Conservation (phyloP, 2,329 filamentous ascomycete species). For the Magnaporthales sp. region DNA sequence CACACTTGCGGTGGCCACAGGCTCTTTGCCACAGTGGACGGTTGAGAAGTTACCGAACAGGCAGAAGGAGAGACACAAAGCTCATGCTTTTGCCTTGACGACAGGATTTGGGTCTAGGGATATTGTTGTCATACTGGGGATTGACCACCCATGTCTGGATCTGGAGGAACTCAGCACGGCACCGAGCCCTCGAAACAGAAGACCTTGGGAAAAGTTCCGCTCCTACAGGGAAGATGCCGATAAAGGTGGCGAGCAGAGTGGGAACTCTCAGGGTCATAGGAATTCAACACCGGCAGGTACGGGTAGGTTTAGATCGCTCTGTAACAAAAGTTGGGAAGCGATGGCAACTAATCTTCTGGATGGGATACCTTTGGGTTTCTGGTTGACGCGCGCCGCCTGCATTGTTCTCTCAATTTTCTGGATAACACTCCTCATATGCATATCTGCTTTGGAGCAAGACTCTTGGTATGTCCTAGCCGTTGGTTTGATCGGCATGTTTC, state of each 20-base stretch:
- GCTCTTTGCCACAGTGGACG: constrained; percentile 30
- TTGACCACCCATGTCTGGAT: constrained; percentile 22
- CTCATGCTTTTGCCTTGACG: constrained; percentile 26
- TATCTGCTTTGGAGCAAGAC: constrained; percentile 23
- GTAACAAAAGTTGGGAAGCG: background rate
- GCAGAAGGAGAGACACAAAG: constrained; percentile 16
- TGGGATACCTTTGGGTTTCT: constrained; percentile 8
- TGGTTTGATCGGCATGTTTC: constrained; percentile 29
- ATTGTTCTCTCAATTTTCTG: constrained; percentile 23
- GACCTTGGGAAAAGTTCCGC: constrained; percentile 7
- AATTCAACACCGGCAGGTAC: too few species aligned
- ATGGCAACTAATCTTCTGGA: too few species aligned
- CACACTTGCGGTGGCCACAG: constrained; percentile 23
- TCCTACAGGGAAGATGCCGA: background rate
- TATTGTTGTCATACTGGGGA: constrained; percentile 27
- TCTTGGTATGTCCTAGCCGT: constrained; percentile 31
- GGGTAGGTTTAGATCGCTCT: too few species aligned
- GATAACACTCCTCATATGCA: constrained; percentile 30
- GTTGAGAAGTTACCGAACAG: constrained; percentile 33
- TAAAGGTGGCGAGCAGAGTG: too few species aligned
- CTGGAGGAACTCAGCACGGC: constrained; percentile 29
- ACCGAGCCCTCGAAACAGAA: constrained; percentile 4
- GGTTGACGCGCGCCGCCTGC: constrained; percentile 13
- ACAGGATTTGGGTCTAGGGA: constrained; percentile 30
- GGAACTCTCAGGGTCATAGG: too few species aligned